Base-by-base conservation (phyloP, 495 filamentous ascomycete species). In the Staphylotrichum longicolle region DNA sequence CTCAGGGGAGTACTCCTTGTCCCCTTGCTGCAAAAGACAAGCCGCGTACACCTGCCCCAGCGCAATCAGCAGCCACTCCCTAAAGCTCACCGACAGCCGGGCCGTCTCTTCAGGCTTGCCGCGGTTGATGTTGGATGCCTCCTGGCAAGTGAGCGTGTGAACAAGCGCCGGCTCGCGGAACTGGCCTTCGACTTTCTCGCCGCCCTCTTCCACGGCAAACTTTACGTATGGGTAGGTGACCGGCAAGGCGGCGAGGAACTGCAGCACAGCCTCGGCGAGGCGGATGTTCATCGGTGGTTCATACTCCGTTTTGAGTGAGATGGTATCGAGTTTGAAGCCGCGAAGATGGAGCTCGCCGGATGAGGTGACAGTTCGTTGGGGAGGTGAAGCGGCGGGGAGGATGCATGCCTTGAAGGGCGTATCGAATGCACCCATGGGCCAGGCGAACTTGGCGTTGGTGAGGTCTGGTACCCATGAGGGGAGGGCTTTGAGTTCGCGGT, bases 381-480 rank as follows among this genome's bases (percentile, higher is more conserved):
- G 54, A 45, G 32, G 49, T 39, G 3, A 41, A 5, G 37, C 37
- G 0, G 54, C 20, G 10, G 41, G 35, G 40, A 12, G 27, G 40
- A 53, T 37, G 14, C 47, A 56, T 8, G 61, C 61, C 15, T 12
- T 37, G 46, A 65, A 65, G 32, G 37, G 27, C 2, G 45, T 47
- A 53, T 56, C 62, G 33, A 65, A 61, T 9, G n/a, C 4, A 35
- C 63, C 63, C 5, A 65, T 42, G 10, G 58, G 45, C 57, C 58
- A 61, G 46, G 57, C 30, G n/a, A 57, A 61, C 3, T 57, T 46
- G 33, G 37, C 37, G 39, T 30, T 49, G 6, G 63, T 57, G 1
- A 65, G 54, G 41, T 65, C 63, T 1, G 58, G 63, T 0, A 61
- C 63, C 63, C 63, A 65, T 2, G 63, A 61, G 1, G 63, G 63